Conservation (phyloP, 768 basidiomycete species). For the Amanita polypyramis region DNA sequence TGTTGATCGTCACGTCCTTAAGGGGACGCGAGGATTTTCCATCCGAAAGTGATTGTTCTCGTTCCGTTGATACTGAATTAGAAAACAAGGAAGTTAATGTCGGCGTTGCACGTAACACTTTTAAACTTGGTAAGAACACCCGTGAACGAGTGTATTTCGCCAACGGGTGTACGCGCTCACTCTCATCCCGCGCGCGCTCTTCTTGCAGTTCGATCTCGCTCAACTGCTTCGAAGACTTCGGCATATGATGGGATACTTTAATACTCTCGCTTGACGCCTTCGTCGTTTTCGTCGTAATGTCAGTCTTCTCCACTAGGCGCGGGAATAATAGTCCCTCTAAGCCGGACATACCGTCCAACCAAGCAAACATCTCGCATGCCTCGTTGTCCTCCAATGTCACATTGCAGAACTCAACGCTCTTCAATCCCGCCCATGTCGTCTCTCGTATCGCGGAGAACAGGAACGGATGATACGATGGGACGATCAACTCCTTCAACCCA, state of each 20-base stretch:
- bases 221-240: not conserved
- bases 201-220: not conserved
- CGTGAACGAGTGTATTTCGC: conserved; percentile 14
- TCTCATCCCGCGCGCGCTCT: conserved; percentile 8
- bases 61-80: conserved; percentile 9
- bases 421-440: conserved; percentile 13
- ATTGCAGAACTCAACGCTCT: conserved; percentile 27
- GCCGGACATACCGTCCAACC: conserved; percentile 34
- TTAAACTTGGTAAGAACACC: conserved; percentile 30
- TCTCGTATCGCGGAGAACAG: conserved; percentile 20
- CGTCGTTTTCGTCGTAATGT: not conserved
- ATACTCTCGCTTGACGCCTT: not conserved
- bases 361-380: conserved; percentile 23
- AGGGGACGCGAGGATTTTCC: conserved; percentile 18
- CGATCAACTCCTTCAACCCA: conserved; percentile 26
- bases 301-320: conserved; percentile 20
- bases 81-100: conserved; percentile 20
- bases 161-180: conserved; percentile 5
- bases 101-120: conserved; percentile 27
- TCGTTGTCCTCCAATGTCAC: conserved; percentile 21
- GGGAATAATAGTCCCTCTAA: conserved; percentile 29
- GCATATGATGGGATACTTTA: not conserved
- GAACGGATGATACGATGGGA: conserved; percentile 31
- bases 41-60: conserved; percentile 5
- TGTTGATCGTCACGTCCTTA: conserved; percentile 23